Base-by-base conservation (phyloP, 768 basidiomycete species). In the Russula compacta region DNA sequence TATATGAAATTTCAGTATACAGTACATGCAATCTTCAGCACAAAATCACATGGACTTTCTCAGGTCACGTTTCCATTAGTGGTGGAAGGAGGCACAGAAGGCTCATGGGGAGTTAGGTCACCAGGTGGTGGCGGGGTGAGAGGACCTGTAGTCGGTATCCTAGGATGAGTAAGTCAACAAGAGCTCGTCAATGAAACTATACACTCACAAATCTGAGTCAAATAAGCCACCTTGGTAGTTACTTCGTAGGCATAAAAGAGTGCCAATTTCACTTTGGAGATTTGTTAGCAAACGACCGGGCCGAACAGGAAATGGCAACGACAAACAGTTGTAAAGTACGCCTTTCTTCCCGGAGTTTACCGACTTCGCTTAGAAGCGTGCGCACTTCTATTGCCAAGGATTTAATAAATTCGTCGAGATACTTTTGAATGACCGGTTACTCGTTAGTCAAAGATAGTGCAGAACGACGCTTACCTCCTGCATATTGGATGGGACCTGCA, bases 371-470 rank as follows among this genome's bases (percentile, higher is more conserved):
- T 9, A 93, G 79, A 14, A 93, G 77, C 80, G 89, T 86, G 33
- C 89, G 83, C 10, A 93, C 90, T 75, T 93, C 91, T 15, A 81
- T 78, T 2, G 91, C 89, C 49, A 93, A 73, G 1, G 91, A 86
- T 70, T 84, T 87, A 71, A 88, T 92, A 74, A 93, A 93, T 59
- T 93, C 89, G 63, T 93, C 87, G 14, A 93, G 79, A 70, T 93
- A 92, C 87, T 90, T 59, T 43, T 24, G 29, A 53, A 43, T 50
- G 21, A 21, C 4, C 42, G 15, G 40, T 64, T 62, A 24, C 66
- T 43, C 19, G 61, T 6, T 9, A 43, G 43, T 9, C 14, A 14
- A n/a, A 21, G 17, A 7, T 14, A 3, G 2, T 38, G 47, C 53
- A n/a, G 44, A 35, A 56, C 19, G 38, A 29, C 15, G n/a, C 85